A percentile compares a stretch with the other conserved stretches of the same genome.
These are phyloP conservation scores for Ilyonectria destructans DNA, from an alignment of 2,329 filamentous ascomycete genomes.

Conservation along the genomic window DNA sequence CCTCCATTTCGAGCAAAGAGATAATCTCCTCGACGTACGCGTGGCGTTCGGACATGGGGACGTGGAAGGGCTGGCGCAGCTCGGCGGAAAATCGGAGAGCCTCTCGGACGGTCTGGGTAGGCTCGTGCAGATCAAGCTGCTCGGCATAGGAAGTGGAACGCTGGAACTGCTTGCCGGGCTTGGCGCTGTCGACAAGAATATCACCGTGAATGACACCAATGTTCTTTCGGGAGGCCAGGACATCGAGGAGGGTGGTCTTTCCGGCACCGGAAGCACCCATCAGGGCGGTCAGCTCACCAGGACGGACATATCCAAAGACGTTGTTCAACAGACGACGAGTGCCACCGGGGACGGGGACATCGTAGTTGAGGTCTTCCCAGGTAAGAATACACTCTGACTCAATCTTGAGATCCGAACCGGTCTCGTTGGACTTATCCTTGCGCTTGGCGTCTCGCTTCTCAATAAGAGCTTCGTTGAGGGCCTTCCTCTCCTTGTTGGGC, in stretches of 20 bases:
- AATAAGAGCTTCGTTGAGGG: conserved; percentile 75
- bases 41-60: conserved; percentile 70
- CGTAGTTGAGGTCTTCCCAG: conserved; percentile 89
- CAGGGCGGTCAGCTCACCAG: conserved; percentile 83
- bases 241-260: conserved; percentile 89
- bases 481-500: conserved; percentile 77
- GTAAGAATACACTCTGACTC: conserved; percentile 81
- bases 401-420: conserved; percentile 69
- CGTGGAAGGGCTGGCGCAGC: conserved; percentile 70
- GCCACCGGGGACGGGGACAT: conserved; percentile 73
- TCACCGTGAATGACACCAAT: conserved; percentile 73
- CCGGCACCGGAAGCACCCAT: conserved; percentile 91
- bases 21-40: conserved; percentile 76
- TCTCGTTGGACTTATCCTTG: conserved; percentile 61
- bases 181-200: conserved; percentile 70
- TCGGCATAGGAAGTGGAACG: conserved; percentile 75
- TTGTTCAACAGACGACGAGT: conserved; percentile 70
- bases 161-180: conserved; percentile 74
- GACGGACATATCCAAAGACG: conserved; percentile 80
- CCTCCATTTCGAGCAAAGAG: conserved; percentile 71
- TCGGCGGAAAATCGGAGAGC: conserved; percentile 76
- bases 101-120: conserved; percentile 75
- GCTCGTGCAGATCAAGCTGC: conserved; percentile 75
- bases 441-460: conserved; percentile 73
- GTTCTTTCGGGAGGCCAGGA: conserved; percentile 76